Conservation (phyloP, 768 basidiomycete species). For the Podaxis pistillaris region DNA sequence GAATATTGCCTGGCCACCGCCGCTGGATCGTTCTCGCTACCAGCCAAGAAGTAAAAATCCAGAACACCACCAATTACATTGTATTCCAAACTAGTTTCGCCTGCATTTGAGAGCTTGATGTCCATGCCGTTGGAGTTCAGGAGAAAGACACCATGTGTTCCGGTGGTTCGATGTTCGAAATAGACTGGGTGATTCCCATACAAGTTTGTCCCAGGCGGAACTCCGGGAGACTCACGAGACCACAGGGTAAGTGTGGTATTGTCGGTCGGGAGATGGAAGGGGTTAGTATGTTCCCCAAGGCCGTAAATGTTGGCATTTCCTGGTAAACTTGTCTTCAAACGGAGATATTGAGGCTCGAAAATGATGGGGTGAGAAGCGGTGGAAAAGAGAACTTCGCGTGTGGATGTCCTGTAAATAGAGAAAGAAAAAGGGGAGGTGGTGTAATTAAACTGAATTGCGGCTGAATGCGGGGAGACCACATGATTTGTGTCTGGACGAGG, state of each 20-base stretch:
- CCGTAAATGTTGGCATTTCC: conserved; percentile 70
- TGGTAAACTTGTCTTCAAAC: conserved; percentile 64
- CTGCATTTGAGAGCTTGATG: conserved; percentile 54
- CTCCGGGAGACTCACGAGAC: conserved; percentile 60
- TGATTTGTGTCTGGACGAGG: conserved; percentile 45
- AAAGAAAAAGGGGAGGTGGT: conserved; percentile 64
- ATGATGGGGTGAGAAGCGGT: conserved; percentile 62
- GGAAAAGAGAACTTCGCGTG: conserved; percentile 57
- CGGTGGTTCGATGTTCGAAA: conserved; percentile 64
- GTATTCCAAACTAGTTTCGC: conserved; percentile 58
- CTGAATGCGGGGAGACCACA: conserved; percentile 25
- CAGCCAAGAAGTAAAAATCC: conserved; percentile 78
- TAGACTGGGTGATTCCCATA: conserved; percentile 76
- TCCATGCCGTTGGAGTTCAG: conserved; percentile 79
- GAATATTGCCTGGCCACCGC: conserved; percentile 69
- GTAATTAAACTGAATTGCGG: conserved; percentile 59
- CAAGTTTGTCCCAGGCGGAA: conserved; percentile 57
- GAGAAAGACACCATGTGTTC: conserved; percentile 69
- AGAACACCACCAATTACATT: conserved; percentile 75
- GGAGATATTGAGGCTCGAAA: conserved; percentile 76
- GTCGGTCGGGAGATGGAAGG: conserved; percentile 55
- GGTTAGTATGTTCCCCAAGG: conserved; percentile 69
- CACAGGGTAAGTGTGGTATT: conserved; percentile 55
- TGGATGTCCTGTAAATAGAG: conserved; percentile 46
- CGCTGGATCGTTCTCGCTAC: conserved; percentile 55